These are phyloP conservation scores for Mucor saturninus DNA, from an alignment of 371 early-diverging fungal species.

Conservation along the genomic window DNA sequence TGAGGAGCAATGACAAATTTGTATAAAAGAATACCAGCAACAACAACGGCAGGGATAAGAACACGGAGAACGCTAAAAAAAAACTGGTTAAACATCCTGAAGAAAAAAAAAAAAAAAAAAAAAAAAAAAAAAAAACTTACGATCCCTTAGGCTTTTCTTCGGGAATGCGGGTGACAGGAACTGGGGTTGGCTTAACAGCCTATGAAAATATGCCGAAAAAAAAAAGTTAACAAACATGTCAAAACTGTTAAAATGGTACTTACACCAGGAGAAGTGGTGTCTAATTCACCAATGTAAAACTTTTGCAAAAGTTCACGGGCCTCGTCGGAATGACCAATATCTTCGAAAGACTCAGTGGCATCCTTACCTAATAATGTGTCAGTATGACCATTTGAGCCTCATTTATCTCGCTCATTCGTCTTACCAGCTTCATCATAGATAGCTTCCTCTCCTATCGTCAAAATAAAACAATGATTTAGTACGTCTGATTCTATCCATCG, in stretches of 20 bases:
- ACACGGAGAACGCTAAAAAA: slow-evolving; percentile 14
- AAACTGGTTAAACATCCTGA: neutral
- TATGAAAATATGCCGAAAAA: neutral
- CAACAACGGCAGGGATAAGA: slow-evolving; percentile 22
- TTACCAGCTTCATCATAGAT: slow-evolving; percentile 63
- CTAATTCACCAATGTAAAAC: slow-evolving; percentile 44
- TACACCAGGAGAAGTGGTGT: slow-evolving; percentile 35
- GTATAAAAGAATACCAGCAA: slow-evolving; percentile 40
- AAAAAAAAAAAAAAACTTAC: slow-evolving; percentile 31
- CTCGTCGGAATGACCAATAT: slow-evolving; percentile 86
- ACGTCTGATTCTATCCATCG: neutral
- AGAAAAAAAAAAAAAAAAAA: slow-evolving; percentile 14
- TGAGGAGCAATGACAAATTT: slow-evolving; percentile 42
- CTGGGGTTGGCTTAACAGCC: neutral
- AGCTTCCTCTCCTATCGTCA: slow-evolving; percentile 58
- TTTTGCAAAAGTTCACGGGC: slow-evolving; percentile 44
- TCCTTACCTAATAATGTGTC: slow-evolving; percentile 56
- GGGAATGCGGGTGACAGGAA: slow-evolving; percentile 25
- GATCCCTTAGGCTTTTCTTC: slow-evolving; percentile 36
- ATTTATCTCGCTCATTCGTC: slow-evolving; percentile 15
- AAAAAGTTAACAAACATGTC: neutral
- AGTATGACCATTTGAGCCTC: neutral
- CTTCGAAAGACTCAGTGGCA: slow-evolving; percentile 88
- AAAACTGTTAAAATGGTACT: neutral
- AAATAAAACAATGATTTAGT: neutral